Evolutionary conservation across 306 rosid genomes (phyloP), one percentile per base, ranked within the genome.

Genomic region (Sphenostylis stenocarpa): DNA sequence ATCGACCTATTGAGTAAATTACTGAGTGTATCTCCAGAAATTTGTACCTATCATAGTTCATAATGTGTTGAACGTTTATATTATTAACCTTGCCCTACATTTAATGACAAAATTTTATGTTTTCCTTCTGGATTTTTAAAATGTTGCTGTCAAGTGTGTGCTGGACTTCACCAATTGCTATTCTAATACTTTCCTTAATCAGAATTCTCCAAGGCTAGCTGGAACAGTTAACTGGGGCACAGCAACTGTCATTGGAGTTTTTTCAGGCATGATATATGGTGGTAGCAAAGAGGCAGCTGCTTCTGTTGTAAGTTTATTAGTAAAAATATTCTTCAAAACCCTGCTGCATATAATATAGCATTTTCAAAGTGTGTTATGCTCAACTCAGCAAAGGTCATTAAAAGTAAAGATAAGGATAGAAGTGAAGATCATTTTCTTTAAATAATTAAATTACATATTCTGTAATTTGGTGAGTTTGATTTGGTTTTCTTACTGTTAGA

Each of bases 231-330:
- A 88, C 71, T 83, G 97, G 99, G 97, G 97, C 72, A 81, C 98
- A 45, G 88, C 98, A 23, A 95, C 98, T 57, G 91, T 91, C n/a
- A 52, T 93, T 70, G 96, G 87, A 58, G 85, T 95, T 14, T 92
- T 92, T 89, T 96, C 98, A 21, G 99, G 99, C 70, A 84, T 95
- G 94, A 64, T 95, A 41, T 92, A 95, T 58, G 99, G 99, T 1
- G 98, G 98, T 41, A 95, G 99, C 91, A 95, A 83, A 84, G 98
- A 92, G 84, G 99, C 99, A 15, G 62, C 96, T 77, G 93, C 98
- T 75, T 92, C 96, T 47, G 96, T 90, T 82, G 99, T 95, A 78
- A 91, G 97, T 84, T 84, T 77, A 15, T 74, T 34, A 70, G 24
- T 5, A 61, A 53, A 60, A 60, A 23, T n/a, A 72, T 80, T 75